phyloP scores from a whole-genome alignment of 1,284 basidiomycete species.

The Austroboletus novae-zelandiae region DNA sequence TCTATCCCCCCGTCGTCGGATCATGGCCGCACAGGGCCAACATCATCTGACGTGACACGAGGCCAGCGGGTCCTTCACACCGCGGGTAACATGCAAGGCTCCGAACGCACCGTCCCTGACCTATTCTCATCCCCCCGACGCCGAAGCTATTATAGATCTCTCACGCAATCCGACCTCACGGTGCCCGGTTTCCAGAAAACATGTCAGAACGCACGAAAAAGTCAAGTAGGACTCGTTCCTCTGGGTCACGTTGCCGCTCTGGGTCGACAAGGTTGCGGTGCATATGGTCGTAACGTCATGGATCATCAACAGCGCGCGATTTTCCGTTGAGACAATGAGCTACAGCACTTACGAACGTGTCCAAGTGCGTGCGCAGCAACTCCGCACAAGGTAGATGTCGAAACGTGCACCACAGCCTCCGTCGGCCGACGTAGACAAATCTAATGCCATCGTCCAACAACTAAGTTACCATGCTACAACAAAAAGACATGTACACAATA shows the following conservation, averaged over 20 bases:
- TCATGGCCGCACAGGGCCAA: neutral
- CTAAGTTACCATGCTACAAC: conserved; percentile 17
- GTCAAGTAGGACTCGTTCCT: neutral
- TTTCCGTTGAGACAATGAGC: neutral
- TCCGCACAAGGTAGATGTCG: neutral
- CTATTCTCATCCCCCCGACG: neutral
- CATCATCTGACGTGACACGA: conserved; percentile 17
- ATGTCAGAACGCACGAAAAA: conserved; percentile 1
- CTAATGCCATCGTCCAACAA: conserved; percentile 1
- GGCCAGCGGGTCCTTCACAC: neutral
- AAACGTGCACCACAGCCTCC: neutral
- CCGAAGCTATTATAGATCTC: too few relatives aligned
- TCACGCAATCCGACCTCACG: too few relatives aligned
- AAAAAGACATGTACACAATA: conserved; percentile 11
- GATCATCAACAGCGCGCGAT: neutral
- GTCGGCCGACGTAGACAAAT: neutral
- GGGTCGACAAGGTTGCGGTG: conserved; percentile 6
- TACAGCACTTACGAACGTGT: neutral
- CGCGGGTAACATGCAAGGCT: neutral
- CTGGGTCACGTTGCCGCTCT: neutral
- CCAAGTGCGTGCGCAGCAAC: neutral
- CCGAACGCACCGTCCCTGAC: conserved; percentile 7
- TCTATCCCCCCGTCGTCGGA: neutral
- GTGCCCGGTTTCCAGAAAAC: conserved; percentile 8
- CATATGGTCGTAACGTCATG: conserved; percentile 10